Evolutionary conservation across 441 rosid species (phyloP).

Genomic region (Gossypium schwendimanii): DNA sequence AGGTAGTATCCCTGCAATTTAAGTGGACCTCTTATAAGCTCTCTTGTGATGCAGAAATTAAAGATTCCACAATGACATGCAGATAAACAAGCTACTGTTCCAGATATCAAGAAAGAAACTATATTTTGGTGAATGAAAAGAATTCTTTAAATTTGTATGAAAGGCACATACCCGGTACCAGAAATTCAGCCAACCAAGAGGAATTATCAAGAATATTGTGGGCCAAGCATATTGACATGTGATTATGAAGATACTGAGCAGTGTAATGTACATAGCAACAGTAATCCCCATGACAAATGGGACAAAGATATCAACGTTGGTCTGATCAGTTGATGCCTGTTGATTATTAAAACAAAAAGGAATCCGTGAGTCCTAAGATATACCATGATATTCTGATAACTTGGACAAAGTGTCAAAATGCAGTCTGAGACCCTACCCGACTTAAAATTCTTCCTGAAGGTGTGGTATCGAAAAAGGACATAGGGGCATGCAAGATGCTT

Average conservation of each 20-base stretch:
- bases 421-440: conserved; percentile 41
- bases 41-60: neutral
- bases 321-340: conserved; percentile 91
- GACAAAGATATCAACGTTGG: conserved; percentile 72
- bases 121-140: neutral
- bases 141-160: neutral
- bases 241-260: conserved; percentile 75
- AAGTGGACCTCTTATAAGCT: neutral
- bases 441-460: conserved; percentile 94
- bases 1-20: conserved; percentile 65
- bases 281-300: conserved; percentile 57
- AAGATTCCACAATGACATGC: neutral
- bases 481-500: conserved; percentile 87
- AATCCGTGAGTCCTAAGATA: conserved; percentile 8
- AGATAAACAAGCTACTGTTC: neutral
- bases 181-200: conserved; percentile 76
- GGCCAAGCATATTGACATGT: conserved; percentile 98
- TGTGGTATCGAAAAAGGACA: conserved; percentile 91
- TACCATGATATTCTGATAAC: neutral
- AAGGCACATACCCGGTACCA: conserved; percentile 72
- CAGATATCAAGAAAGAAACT: conserved; percentile 3
- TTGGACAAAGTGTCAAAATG: neutral
- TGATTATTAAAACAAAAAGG: conserved; percentile 10
- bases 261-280: conserved; percentile 61
- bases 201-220: conserved; percentile 63